Evolutionary conservation across 192 early-diverging fungal species (phyloP).

Genomic region (Oehlia diaphana): DNA sequence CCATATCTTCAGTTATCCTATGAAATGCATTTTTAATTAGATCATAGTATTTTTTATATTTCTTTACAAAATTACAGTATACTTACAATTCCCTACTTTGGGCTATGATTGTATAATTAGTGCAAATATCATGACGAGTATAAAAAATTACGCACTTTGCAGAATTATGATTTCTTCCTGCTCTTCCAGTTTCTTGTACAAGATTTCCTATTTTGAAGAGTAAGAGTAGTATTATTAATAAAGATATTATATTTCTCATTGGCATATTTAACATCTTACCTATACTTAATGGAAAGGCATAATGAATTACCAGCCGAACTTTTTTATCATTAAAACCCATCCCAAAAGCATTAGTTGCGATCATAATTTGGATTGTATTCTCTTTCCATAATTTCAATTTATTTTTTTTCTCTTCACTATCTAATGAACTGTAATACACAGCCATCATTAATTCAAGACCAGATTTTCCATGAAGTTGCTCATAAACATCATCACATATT

Average conservation of each 20-base stretch:
- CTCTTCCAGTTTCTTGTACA: slow-evolving; percentile 6
- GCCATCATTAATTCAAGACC: not conserved
- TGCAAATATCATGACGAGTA: not conserved
- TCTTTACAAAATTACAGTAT: not conserved
- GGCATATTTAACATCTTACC: not conserved
- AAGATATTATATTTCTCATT: not conserved
- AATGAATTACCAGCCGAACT: not conserved
- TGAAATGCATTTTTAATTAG: not conserved
- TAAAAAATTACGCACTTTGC: slow-evolving; percentile 11
- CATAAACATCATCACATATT: too few relatives aligned
- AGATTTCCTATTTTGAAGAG: not conserved
- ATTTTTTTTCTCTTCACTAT: not conserved
- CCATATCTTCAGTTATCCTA: slow-evolving; percentile 3
- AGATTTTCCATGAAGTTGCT: not conserved
- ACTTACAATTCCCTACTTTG: slow-evolving; percentile 5
- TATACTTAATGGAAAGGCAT: slow-evolving; percentile 5
- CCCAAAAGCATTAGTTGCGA: slow-evolving; percentile 1
- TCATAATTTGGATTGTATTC: slow-evolving; percentile 5
- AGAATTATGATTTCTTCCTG: slow-evolving; percentile 1
- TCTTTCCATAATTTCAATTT: slow-evolving; percentile 5
- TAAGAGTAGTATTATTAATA: not conserved
- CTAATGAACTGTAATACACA: not conserved
- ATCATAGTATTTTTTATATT: not conserved
- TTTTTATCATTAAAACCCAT: slow-evolving; percentile 8
- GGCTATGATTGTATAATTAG: not conserved